Evolutionary conservation across 805 yeast species (phyloP).

Genomic region (Suhomyces faveliae): DNA sequence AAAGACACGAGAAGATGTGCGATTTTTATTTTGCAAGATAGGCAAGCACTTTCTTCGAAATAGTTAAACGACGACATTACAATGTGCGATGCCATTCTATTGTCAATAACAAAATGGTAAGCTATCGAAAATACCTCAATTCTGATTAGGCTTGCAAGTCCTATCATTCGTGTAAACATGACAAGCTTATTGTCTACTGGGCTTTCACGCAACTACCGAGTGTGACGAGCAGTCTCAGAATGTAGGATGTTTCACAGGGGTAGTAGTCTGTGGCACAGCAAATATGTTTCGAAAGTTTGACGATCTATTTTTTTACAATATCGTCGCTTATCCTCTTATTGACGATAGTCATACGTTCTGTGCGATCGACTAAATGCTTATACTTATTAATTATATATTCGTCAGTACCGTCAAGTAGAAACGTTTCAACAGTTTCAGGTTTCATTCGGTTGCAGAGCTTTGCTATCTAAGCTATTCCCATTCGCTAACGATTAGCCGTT

Average conservation of each 20-base stretch:
- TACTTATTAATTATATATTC: neutral
- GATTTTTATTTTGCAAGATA: too few species aligned
- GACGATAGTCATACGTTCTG: neutral
- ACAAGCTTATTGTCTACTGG: neutral
- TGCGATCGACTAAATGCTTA: neutral
- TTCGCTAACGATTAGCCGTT: conserved; percentile 31
- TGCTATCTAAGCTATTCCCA: conserved; percentile 30
- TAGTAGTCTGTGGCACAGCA: too few species aligned
- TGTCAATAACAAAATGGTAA: neutral
- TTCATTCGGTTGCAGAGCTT: neutral
- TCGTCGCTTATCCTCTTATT: neutral
- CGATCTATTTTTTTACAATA: neutral
- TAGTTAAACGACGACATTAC: neutral
- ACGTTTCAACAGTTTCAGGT: too few species aligned
- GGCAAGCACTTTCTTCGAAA: too few species aligned
- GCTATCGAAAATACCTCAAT: neutral
- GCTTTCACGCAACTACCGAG: neutral
- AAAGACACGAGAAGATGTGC: neutral
- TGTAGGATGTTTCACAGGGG: neutral
- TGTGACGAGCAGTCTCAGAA: neutral
- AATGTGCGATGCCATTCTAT: neutral
- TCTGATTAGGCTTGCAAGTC: neutral
- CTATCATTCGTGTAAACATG: neutral
- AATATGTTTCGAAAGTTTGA: too few species aligned
- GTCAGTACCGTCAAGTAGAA: neutral